Evolutionary conservation across 257 asterid genomes (phyloP).

Genomic region (Rehmannia glutinosa): DNA sequence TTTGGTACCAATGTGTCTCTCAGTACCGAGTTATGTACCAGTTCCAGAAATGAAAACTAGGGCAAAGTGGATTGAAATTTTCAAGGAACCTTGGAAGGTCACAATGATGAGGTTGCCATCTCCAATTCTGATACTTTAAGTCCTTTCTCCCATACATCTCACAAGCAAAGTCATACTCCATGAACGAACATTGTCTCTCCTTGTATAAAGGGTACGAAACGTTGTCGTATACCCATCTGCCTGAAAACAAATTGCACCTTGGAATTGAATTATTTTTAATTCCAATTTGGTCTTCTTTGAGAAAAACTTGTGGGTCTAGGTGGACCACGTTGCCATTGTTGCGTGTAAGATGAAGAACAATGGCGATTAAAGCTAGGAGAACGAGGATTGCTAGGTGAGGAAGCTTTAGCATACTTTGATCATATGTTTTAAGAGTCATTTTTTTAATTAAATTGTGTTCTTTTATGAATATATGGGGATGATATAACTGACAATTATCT

Average conservation of each 20-base stretch:
- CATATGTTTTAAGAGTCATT: background rate
- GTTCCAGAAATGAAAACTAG: no score
- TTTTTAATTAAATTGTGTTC: background rate
- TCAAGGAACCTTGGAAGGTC: conserved; percentile 15
- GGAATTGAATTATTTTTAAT: background rate
- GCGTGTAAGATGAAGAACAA: background rate
- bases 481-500: background rate
- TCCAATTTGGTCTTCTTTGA: background rate
- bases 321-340: background rate
- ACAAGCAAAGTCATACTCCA: conserved; percentile 34
- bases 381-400: conserved; percentile 4
- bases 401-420: background rate
- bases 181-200: conserved; percentile 32
- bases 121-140: conserved; percentile 32
- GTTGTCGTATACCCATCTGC: conserved; percentile 32
- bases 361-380: background rate
- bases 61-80: no score
- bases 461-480: background rate
- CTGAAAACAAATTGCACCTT: conserved; percentile 24
- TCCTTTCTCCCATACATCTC: conserved; percentile 33
- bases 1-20: no score
- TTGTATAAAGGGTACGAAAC: conserved; percentile 31
- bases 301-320: background rate
- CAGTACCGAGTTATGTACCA: no score
- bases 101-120: conserved; percentile 54